A percentile compares a stretch with the other conserved stretches of the same genome.
These are phyloP conservation scores for Nicotiana sylvestris DNA, from an alignment of 257 asterid species.

Conservation along the genomic window DNA sequence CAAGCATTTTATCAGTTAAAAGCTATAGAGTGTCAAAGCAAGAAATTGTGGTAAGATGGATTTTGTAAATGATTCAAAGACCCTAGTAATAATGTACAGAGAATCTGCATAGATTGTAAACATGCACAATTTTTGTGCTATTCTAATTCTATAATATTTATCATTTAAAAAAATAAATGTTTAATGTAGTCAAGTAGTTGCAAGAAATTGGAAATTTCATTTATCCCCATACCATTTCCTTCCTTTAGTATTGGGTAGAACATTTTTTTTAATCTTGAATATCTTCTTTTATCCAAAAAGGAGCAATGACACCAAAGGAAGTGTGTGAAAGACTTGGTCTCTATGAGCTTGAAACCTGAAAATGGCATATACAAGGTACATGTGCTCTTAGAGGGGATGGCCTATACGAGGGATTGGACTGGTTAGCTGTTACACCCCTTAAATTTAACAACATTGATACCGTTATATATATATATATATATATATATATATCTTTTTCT, in stretches of 20 bases:
- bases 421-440: slow-evolving; percentile 38
- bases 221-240: background rate
- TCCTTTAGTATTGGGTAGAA: background rate
- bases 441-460: too few species aligned
- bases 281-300: slow-evolving; percentile 45
- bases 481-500: too few species aligned
- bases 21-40: background rate
- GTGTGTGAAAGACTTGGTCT: slow-evolving; percentile 93
- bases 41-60: background rate
- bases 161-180: background rate
- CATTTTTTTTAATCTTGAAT: background rate
- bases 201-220: background rate
- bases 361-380: slow-evolving; percentile 97
- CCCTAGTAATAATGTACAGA: too few species aligned
- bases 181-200: background rate
- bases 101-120: too few species aligned
- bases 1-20: background rate
- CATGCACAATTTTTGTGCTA: too few species aligned
- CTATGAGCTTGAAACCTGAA: slow-evolving; percentile 71
- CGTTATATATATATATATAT: too few species aligned
- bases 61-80: too few species aligned
- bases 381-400: slow-evolving; percentile 95
- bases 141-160: too few species aligned
- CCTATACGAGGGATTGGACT: slow-evolving; percentile 90
- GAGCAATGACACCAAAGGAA: slow-evolving; percentile 92